phyloP scores from a whole-genome alignment of 2,329 filamentous ascomycete species.

The Claviceps monticola region DNA sequence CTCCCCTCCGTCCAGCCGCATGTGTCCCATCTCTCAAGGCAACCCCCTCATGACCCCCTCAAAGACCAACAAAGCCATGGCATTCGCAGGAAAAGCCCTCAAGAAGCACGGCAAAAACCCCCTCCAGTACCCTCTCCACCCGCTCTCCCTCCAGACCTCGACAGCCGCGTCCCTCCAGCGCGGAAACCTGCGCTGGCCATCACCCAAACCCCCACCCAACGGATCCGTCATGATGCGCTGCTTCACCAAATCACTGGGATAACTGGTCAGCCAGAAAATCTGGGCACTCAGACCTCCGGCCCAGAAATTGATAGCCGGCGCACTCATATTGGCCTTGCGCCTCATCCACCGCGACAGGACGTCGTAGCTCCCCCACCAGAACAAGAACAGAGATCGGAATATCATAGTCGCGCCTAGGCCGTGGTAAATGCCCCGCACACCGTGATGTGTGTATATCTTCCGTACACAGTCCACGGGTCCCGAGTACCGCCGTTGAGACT shows the following conservation, averaged over 20 bases:
- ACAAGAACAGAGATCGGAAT: conserved; percentile 91
- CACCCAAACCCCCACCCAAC: conserved; percentile 54
- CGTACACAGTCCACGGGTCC: conserved; percentile 74
- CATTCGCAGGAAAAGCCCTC: conserved; percentile 89
- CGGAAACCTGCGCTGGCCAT: conserved; percentile 54
- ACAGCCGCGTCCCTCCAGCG: conserved; percentile 69
- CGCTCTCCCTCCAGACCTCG: conserved; percentile 62
- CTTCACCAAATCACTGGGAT: conserved; percentile 88
- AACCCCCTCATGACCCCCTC: conserved; percentile 72
- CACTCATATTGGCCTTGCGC: conserved; percentile 53
- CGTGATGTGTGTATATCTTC: conserved; percentile 60
- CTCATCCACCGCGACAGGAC: conserved; percentile 58
- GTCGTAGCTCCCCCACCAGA: conserved; percentile 96
- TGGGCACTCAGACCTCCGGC: conserved; percentile 87
- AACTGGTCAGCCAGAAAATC: conserved; percentile 86
- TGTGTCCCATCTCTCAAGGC: conserved; percentile 16
- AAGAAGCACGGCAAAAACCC: conserved; percentile 91
- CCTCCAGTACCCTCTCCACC: conserved; percentile 74
- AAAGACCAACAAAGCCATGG: conserved; percentile 83
- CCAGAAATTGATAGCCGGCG: conserved; percentile 89
- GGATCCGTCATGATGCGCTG: conserved; percentile 96
- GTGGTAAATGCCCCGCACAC: conserved; percentile 69
- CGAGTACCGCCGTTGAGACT: conserved; percentile 64
- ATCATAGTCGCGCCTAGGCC: conserved; percentile 74
- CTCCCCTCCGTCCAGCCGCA: neutral